phyloP scores from a whole-genome alignment of 768 basidiomycete species.

The Tubosaeta brunneosetosa region DNA sequence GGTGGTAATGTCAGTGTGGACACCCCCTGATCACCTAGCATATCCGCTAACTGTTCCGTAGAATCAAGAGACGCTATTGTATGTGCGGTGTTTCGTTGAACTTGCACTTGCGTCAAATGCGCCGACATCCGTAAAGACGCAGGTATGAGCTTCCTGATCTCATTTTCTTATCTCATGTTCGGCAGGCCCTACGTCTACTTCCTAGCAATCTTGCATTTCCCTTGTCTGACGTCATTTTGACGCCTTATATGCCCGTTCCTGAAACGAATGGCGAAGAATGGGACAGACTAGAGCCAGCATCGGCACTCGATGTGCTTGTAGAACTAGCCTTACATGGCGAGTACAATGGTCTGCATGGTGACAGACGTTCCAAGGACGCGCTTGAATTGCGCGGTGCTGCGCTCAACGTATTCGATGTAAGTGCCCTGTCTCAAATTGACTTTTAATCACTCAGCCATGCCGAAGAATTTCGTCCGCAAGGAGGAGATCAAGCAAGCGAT shows the following conservation, averaged over 20 bases:
- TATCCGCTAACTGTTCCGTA: conserved; percentile 21
- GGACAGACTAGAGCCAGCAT: conserved; percentile 78
- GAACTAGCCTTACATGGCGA: conserved; percentile 85
- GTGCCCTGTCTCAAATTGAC: not conserved
- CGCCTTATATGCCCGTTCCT: conserved; percentile 72
- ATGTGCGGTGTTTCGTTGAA: conserved; percentile 78
- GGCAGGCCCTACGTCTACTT: conserved; percentile 55
- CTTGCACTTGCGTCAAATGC: conserved; percentile 91
- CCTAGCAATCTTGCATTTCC: conserved; percentile 53
- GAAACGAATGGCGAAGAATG: conserved; percentile 89
- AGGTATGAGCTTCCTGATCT: conserved; percentile 42
- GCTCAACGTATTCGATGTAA: conserved; percentile 78
- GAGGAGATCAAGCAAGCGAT: conserved; percentile 69
- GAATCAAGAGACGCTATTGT: conserved; percentile 55
- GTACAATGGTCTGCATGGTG: conserved; percentile 63
- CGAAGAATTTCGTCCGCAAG: conserved; percentile 70
- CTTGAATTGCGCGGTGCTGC: conserved; percentile 76
- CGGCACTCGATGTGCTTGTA: conserved; percentile 78
- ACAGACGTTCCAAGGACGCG: conserved; percentile 56
- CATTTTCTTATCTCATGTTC: conserved; percentile 26
- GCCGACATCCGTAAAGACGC: conserved; percentile 81
- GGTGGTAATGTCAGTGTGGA: conserved; percentile 57
- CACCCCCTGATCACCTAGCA: not conserved
- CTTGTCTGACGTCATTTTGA: conserved; percentile 61
- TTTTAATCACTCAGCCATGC: not conserved